These are phyloP conservation scores for Sugiyamaella japonica DNA, from an alignment of 1,139 yeast species.

Conservation along the genomic window DNA sequence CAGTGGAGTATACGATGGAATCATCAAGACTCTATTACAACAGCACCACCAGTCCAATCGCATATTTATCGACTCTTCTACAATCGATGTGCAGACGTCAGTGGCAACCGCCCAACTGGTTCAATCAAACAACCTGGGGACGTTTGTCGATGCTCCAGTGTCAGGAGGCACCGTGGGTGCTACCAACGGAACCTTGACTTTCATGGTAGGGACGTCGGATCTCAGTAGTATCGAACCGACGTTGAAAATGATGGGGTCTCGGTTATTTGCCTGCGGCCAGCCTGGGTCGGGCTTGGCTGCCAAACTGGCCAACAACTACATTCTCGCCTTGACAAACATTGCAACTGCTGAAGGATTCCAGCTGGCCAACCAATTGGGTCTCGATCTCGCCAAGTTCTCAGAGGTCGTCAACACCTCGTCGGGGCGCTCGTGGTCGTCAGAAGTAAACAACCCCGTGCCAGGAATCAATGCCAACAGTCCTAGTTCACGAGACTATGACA, in stretches of 20 bases:
- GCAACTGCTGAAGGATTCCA: constrained; percentile 64
- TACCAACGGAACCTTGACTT: constrained; percentile 54
- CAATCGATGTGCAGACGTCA: constrained; percentile 57
- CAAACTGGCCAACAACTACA: constrained; percentile 58
- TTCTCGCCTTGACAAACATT: constrained; percentile 57
- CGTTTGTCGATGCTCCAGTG: constrained; percentile 58
- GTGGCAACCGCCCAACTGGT: constrained; percentile 38
- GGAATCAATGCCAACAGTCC: constrained; percentile 52
- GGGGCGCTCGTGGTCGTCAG: constrained; percentile 62
- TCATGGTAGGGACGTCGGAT: constrained; percentile 51
- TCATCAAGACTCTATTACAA: constrained; percentile 29
- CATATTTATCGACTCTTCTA: constrained; percentile 51
- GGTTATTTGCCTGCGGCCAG: constrained; percentile 56
- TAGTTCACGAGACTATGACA: constrained; percentile 50
- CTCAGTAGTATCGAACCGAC: constrained; percentile 22
- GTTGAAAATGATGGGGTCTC: constrained; percentile 53
- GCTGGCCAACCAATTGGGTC: constrained; percentile 55
- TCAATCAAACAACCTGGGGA: constrained; percentile 34
- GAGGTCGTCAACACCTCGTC: constrained; percentile 58
- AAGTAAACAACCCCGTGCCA: constrained; percentile 59
- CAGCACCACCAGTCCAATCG: not conserved
- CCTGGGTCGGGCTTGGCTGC: constrained; percentile 63
- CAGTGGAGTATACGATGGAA: constrained; percentile 46
- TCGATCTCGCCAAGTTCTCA: constrained; percentile 52
- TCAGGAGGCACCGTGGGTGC: constrained; percentile 66